Base-by-base conservation (phyloP, 1,139 yeast genomes). In the Debaryomyces subglobosus region DNA sequence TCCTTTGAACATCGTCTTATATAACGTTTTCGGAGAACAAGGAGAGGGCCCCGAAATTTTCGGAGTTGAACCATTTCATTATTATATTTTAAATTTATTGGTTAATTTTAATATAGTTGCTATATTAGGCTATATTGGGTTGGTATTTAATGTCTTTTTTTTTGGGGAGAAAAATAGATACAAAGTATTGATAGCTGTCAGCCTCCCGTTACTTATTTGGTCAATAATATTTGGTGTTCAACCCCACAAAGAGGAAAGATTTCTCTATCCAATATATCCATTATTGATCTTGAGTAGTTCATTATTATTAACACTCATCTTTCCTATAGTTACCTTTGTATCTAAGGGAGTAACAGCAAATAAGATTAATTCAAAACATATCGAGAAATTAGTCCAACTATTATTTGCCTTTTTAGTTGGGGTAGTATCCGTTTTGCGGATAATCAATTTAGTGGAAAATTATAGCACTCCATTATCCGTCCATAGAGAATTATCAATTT, bases 241-340 rank as follows among this genome's bases (percentile, higher is more conserved):
- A 59, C 95, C 97, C 1, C 98, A 92, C 64, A 94, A 94, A 63
- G 98, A 92, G 64, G 98, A 92, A 64, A 74, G 98, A 51, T 94
- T 92, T 63, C 67, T 92, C 58, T 94, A 90, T 58, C 97, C 96
- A 8, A 76, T 89, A 0, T 92, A 92, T 63, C 86, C 92, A 4
- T 72, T 87, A 41, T 74, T 92, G 27, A 67, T 81, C 6, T 60
- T 87, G 23, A 77, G 84, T 49, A 92, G 90, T 3, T 82, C 95
- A 0, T 61, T 88, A 2, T 67, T 83, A 0, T 58, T 74, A 8
- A 54, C 68, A n/a, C 64, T 65, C 44, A 8, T 64, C n/a, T 55
- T 71, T 23, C 43, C 53, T 21, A 32, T 55, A 38, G 24, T 41
- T n/a, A 21, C 52, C 12, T 33, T 43, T 13, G 21, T 53, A 32